Percentiles rank a stretch among this genome's conserved stretches.
Conservation (phyloP, 768 basidiomycete species). For the Trichaptum fuscoviolaceum region DNA sequence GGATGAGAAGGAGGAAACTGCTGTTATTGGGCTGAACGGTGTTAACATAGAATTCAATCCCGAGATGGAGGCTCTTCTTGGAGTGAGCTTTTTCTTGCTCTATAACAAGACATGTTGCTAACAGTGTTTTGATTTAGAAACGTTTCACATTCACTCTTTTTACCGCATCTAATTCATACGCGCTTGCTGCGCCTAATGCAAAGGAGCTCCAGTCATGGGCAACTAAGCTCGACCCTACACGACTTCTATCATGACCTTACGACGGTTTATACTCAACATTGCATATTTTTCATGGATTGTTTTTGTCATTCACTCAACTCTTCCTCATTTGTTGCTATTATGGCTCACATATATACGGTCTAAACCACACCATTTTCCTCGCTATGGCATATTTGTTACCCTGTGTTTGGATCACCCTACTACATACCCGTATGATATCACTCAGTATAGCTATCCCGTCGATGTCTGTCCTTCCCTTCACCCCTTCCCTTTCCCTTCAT, state of each 20-base stretch:
- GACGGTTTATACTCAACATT: background rate
- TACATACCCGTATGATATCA: background rate
- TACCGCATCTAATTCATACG: slow-evolving; percentile 88
- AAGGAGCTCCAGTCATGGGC: slow-evolving; percentile 88
- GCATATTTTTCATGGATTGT: background rate
- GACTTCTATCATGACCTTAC: slow-evolving; percentile 39
- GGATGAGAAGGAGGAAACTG: slow-evolving; percentile 78
- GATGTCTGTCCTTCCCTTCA: background rate
- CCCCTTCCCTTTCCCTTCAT: background rate
- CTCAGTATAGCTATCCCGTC: background rate
- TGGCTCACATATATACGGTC: background rate
- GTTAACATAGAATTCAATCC: slow-evolving; percentile 84
- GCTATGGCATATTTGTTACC: background rate
- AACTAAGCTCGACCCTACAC: slow-evolving; percentile 78
- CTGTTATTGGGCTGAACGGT: slow-evolving; percentile 75
- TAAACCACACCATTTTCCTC: background rate
- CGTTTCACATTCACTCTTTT: slow-evolving; percentile 86
- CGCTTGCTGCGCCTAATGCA: slow-evolving; percentile 71
- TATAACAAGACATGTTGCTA: slow-evolving; percentile 3
- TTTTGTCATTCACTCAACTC: background rate
- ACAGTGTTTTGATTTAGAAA: slow-evolving; percentile 47
- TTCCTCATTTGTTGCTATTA: background rate
- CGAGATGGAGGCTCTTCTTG: slow-evolving; percentile 81
- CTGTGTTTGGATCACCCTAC: background rate
- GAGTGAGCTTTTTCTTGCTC: slow-evolving; percentile 46